Evolutionary conservation across 2,329 filamentous ascomycete species (phyloP), one percentile per base, ranked within the genome.

Genomic region (Fusarium dimerum): DNA sequence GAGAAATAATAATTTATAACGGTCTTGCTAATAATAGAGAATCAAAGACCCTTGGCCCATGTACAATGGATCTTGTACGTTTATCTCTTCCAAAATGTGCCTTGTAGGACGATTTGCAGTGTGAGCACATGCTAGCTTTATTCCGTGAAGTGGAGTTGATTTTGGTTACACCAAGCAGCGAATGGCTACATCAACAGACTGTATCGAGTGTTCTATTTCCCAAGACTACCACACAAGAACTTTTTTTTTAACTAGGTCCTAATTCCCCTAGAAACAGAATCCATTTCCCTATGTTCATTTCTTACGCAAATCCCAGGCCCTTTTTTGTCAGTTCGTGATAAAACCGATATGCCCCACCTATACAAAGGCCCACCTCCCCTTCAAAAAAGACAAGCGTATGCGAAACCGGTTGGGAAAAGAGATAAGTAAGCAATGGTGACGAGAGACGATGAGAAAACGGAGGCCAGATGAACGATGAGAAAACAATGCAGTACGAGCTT

Each of bases 331-430:
- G 20, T 26, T 26, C 20, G 20, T 26, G 20, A 26, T 26, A 26
- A 36, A 36, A 36, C 32, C 32, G 32, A 9, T 36, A 15, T 5
- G 32, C 32, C 13, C 13, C 32, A 36, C 10, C 32, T 36, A 36
- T 36, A 9, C 32, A 36, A 26, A 26, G 20, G 20, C 20, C 20
- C n/a, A n/a, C n/a, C n/a, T n/a, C n/a, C n/a, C n/a, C n/a, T n/a
- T n/a, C n/a, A 10, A 54, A 54, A 60, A 55, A 60, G 57, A 17
- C 48, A 34, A 40, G 45, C 36, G 26, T 40, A 60, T 60, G 57
- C 54, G 43, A 40, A 51, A 36, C 17, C 9, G 20, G 7, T 7
- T 55, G 43, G 52, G 34, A 42, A 16, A 50, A 43, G 20, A 54
- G 38, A 55, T n/a, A 10, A 40, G n/a, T 42, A 39, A 40, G 46